A percentile compares a stretch with the other conserved stretches of the same genome.
Evolutionary conservation across 306 rosid species (phyloP).

Genomic region (Castanea sativa): DNA sequence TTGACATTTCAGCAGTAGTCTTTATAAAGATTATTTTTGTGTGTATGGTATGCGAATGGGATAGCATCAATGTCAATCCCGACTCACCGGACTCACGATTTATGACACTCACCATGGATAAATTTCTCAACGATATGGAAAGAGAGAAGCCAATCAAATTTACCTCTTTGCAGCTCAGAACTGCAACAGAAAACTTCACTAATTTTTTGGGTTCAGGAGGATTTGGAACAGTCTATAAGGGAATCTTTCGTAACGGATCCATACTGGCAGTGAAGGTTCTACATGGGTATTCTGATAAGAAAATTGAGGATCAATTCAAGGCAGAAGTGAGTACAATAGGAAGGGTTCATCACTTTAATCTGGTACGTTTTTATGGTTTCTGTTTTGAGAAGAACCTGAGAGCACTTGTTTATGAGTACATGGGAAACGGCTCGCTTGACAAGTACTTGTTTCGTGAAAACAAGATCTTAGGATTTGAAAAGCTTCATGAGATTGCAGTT

Average conservation of each 20-base stretch:
- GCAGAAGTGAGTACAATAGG: constrained; percentile 45
- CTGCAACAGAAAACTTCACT: constrained; percentile 40
- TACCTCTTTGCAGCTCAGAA: constrained; percentile 18
- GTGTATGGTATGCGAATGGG: background rate
- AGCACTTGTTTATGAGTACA: constrained; percentile 50
- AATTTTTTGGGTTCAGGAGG: constrained; percentile 47
- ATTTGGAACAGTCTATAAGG: constrained; percentile 43
- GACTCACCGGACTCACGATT: background rate
- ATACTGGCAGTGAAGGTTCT: constrained; percentile 45
- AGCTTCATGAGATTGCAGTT: constrained; percentile 44
- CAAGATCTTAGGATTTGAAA: constrained; percentile 28
- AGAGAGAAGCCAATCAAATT: background rate
- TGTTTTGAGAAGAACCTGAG: constrained; percentile 36
- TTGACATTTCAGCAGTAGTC: constrained; percentile 19
- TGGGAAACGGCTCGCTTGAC: constrained; percentile 50
- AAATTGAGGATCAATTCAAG: constrained; percentile 20
- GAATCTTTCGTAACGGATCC: constrained; percentile 32
- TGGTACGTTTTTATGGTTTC: constrained; percentile 44
- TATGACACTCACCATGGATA: too few relatives aligned
- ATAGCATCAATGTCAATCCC: background rate
- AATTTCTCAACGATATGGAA: too few relatives aligned
- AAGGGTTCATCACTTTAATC: constrained; percentile 47
- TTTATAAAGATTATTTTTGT: constrained; percentile 20
- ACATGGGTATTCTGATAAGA: too few relatives aligned
- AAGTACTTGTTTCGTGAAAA: constrained; percentile 31